Conservation (phyloP, 2,329 filamentous ascomycete genomes). For the Karstenula rhodostoma region DNA sequence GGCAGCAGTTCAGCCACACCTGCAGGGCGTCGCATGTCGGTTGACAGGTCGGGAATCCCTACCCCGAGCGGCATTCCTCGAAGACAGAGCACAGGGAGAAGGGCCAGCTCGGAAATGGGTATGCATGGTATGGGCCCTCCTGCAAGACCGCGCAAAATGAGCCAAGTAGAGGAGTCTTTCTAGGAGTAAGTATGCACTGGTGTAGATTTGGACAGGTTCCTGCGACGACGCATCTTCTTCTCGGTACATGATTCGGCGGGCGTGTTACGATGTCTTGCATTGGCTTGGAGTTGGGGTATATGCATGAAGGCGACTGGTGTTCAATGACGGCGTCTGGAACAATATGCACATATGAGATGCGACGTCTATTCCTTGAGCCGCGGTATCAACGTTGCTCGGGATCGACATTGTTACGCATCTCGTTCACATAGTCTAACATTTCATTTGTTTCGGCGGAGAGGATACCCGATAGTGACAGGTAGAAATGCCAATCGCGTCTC, state of each 20-base stretch:
- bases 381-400: neutral
- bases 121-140: slow-evolving; percentile 57
- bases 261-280: slow-evolving; percentile 27
- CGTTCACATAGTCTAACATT: slow-evolving; percentile 34
- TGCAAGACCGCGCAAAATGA: slow-evolving; percentile 58
- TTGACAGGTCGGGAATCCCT: slow-evolving; percentile 59
- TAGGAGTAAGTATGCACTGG: slow-evolving; percentile 37
- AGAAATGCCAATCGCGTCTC: slow-evolving; percentile 2
- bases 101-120: slow-evolving; percentile 48
- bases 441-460: slow-evolving; percentile 34
- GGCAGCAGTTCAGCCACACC: slow-evolving; percentile 53
- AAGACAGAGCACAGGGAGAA: slow-evolving; percentile 58
- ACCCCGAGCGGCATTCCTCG: slow-evolving; percentile 59
- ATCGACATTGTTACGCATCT: slow-evolving; percentile 35
- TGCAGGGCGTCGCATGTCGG: slow-evolving; percentile 53
- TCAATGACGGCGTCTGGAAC: slow-evolving; percentile 7
- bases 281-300: slow-evolving; percentile 22
- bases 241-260: slow-evolving; percentile 30
- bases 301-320: slow-evolving; percentile 7
- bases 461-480: slow-evolving; percentile 15
- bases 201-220: slow-evolving; percentile 16
- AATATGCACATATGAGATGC: slow-evolving; percentile 21
- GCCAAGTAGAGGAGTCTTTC: slow-evolving; percentile 63
- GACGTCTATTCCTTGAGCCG: slow-evolving; percentile 1
- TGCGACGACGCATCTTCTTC: slow-evolving; percentile 32